These are phyloP conservation scores for Monosporascus sp. DNA, from an alignment of 2,329 filamentous ascomycete genomes.

Conservation along the genomic window DNA sequence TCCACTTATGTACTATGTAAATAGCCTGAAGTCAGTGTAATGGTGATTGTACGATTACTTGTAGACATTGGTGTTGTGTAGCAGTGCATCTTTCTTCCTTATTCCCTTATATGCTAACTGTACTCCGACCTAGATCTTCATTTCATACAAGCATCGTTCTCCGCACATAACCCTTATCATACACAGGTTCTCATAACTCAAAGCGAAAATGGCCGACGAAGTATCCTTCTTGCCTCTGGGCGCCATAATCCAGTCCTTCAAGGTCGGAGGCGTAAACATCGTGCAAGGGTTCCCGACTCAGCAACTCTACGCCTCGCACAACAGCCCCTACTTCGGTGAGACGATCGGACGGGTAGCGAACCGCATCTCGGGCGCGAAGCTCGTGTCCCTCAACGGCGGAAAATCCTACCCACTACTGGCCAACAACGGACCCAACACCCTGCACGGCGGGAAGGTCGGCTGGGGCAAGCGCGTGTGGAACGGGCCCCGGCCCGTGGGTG, in stretches of 20 bases:
- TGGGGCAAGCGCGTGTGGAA: constrained; percentile 79
- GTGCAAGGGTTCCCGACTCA: constrained; percentile 78
- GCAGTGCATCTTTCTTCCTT: no score
- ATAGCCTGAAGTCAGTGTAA: neutral
- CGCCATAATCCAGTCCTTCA: constrained; percentile 76
- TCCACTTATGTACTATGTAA: neutral
- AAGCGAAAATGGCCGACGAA: constrained; percentile 30
- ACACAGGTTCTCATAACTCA: neutral
- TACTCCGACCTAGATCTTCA: no score
- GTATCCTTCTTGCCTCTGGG: constrained; percentile 67
- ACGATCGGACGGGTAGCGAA: constrained; percentile 87
- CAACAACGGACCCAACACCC: constrained; percentile 73
- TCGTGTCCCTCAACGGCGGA: constrained; percentile 64
- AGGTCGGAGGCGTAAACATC: constrained; percentile 74
- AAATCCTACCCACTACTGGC: constrained; percentile 62
- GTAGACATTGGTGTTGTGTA: no score
- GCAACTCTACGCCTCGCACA: constrained; percentile 69
- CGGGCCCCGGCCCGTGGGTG: constrained; percentile 60
- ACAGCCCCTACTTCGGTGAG: constrained; percentile 80
- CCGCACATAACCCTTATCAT: constrained; percentile 8
- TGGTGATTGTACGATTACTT: neutral
- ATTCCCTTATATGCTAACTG: no score
- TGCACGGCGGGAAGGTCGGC: constrained; percentile 67
- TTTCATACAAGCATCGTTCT: neutral
- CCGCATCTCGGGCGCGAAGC: constrained; percentile 66